These are phyloP conservation scores for Punica granatum DNA, from an alignment of 345 rosid genomes.

Conservation along the genomic window DNA sequence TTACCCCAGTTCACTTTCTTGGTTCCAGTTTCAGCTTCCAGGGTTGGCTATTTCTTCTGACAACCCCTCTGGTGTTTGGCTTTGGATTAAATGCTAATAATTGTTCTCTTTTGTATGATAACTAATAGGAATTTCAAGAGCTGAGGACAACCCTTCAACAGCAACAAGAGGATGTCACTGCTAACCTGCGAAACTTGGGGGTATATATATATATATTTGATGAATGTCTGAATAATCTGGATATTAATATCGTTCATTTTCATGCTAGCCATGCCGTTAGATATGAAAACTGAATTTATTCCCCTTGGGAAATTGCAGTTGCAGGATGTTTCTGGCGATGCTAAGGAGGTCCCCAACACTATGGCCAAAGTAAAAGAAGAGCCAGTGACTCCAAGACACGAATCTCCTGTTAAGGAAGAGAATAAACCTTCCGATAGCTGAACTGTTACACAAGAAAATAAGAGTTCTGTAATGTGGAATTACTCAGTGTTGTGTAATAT, in stretches of 20 bases:
- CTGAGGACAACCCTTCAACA: conserved; percentile 67
- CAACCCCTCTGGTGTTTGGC: background rate
- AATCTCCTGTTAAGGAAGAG: background rate
- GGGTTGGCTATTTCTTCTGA: background rate
- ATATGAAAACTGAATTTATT: conserved; percentile 2
- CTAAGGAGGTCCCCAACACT: conserved; percentile 24
- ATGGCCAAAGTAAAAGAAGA: background rate
- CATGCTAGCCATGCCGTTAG: background rate
- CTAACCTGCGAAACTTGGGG: conserved; percentile 61
- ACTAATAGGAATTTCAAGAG: conserved; percentile 62
- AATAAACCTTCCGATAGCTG: background rate
- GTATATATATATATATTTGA: conserved; percentile 20
- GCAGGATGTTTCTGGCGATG: conserved; percentile 43
- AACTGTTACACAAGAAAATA: background rate
- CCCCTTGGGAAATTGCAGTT: conserved; percentile 27
- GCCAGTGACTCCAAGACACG: background rate
- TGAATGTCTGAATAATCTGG: background rate
- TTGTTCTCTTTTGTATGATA: background rate
- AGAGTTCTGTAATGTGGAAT: background rate
- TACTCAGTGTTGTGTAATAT: background rate
- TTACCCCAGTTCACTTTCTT: background rate
- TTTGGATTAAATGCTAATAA: background rate
- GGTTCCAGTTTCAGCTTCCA: background rate
- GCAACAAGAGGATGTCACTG: conserved; percentile 71
- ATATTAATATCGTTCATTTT: background rate